Evolutionary conservation across 192 early-diverging fungal genomes (phyloP), one percentile per base, ranked within the genome.

Genomic region (Gonapodya prolifera): DNA sequence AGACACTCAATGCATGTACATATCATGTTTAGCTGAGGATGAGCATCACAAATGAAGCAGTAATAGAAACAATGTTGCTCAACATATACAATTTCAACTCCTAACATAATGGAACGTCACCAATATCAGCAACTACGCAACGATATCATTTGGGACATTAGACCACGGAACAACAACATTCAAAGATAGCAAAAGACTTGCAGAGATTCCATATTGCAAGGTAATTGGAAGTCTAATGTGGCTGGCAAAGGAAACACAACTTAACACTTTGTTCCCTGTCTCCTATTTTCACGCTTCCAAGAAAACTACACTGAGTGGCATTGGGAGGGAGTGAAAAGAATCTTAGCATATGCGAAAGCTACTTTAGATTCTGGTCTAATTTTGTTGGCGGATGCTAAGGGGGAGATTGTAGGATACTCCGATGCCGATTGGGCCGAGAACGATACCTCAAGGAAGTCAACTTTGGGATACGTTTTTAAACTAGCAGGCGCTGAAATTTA

Each of bases 351-450:
- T 35, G 0, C 83, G 30, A 30, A 83, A 23, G 82, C 79, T 33
- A 83, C 81, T 17, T 0, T 0, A 0, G 71, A 81, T 69, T 75
- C n/a, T 0, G 82, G 34, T 0, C 69, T 83, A 33, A 30, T 30
- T 76, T 78, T 1, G 0, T 34, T 75, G 23, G 69, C 34, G 33
- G 1, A 35, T 2, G 30, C 18, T 17, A 35, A 75, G 28, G 16
- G 30, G 29, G 0, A 0, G 8, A 30, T 83, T 0, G 34, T 30
- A 2, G 79, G 70, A 1, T 86, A 76, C 74, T 77, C 81, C 0
- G 85, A 86, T 70, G 78, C 84, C 1, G 84, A 84, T 79, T 84
- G 81, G 78, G 85, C 80, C n/a, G 80, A 77, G 1, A 77, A 84
- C 69, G 70, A n/a, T 13, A 76, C 78, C 69, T 70, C 76, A 35